phyloP scores from a whole-genome alignment of 140 eudicot species.

The Oenanthe javanica region DNA sequence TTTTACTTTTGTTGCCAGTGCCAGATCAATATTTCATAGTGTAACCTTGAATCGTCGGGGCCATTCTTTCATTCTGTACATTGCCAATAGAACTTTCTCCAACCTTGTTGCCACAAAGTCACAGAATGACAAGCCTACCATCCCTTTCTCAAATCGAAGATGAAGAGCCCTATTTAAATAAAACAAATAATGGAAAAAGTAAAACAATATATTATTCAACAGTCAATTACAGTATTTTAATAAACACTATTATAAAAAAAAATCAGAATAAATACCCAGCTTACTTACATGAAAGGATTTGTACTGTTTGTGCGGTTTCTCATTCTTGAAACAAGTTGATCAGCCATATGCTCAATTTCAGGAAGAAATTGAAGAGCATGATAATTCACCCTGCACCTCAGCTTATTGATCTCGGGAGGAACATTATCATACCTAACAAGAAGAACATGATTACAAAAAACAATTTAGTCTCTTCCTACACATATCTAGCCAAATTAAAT shows the following conservation, averaged over 20 bases:
- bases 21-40: not conserved
- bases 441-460: constrained; percentile 7
- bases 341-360: constrained; percentile 89
- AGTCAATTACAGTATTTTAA: not conserved
- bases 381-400: constrained; percentile 91
- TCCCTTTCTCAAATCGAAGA: constrained; percentile 94
- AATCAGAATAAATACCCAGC: constrained; percentile 2
- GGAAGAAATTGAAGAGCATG: constrained; percentile 97
- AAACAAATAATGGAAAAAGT: not conserved
- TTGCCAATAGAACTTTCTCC: constrained; percentile 83
- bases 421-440: constrained; percentile 76
- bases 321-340: constrained; percentile 75
- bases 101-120: constrained; percentile 91
- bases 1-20: not conserved
- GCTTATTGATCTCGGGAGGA: constrained; percentile 82
- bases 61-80: constrained; percentile 86
- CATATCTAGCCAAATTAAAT: not conserved
- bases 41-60: constrained; percentile 66
- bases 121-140: constrained; percentile 97
- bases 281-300: constrained; percentile 83
- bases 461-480: not conserved
- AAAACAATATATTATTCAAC: not conserved
- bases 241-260: not conserved
- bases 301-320: constrained; percentile 78
- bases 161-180: constrained; percentile 95